A percentile compares a stretch with the other conserved stretches of the same genome.
phyloP scores from a whole-genome alignment of 306 rosid species.

The Quercus aquifolioides region DNA sequence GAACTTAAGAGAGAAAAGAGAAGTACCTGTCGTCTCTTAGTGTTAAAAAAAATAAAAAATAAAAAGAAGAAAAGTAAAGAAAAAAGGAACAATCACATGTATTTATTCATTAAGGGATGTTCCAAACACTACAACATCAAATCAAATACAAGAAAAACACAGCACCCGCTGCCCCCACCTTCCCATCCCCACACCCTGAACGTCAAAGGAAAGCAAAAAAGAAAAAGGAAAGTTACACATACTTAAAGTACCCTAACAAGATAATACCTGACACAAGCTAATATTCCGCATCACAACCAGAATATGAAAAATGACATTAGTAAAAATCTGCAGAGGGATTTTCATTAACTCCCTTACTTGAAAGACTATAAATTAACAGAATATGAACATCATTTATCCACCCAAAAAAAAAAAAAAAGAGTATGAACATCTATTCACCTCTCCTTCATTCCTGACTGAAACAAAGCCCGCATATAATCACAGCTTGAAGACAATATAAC shows the following conservation, averaged over 20 bases:
- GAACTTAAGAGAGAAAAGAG: slow-evolving; percentile 9
- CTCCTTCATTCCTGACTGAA: slow-evolving; percentile 84
- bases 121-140: not conserved
- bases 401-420: not conserved
- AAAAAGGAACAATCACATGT: not conserved
- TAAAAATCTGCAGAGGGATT: not conserved
- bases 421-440: slow-evolving; percentile 40
- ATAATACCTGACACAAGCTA: not conserved
- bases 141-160: not conserved
- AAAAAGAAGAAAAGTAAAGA: not conserved
- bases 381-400: not conserved
- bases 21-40: not conserved
- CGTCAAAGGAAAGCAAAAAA: no score
- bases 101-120: slow-evolving; percentile 4
- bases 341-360: not conserved
- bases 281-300: not conserved
- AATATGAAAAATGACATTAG: not conserved
- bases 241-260: no score
- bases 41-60: no score
- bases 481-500: slow-evolving; percentile 69
- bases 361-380: not conserved
- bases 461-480: slow-evolving; percentile 72
- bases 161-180: not conserved
- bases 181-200: no score
- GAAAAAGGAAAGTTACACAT: no score